phyloP scores from a whole-genome alignment of 2,329 filamentous ascomycete genomes.

The Fusarium praegraminearum region DNA sequence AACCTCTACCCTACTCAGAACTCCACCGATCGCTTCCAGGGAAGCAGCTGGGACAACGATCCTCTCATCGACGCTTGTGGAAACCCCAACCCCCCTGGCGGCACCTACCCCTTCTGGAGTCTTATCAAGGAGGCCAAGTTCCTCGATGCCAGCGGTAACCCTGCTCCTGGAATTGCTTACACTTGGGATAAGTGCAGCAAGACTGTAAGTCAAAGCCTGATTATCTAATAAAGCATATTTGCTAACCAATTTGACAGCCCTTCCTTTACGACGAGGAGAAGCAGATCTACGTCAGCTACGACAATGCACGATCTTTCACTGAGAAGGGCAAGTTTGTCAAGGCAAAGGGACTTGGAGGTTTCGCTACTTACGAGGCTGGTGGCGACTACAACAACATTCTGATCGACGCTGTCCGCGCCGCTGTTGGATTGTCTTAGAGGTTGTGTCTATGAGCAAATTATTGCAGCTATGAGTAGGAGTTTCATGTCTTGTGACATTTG shows the following conservation, averaged over 20 bases:
- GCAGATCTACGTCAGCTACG: slow-evolving; percentile 41
- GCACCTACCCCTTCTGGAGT: slow-evolving; percentile 42
- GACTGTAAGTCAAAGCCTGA: slow-evolving; percentile 23
- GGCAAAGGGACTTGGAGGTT: slow-evolving; percentile 30
- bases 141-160: slow-evolving; percentile 25
- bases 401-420: slow-evolving; percentile 32
- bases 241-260: slow-evolving; percentile 15
- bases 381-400: slow-evolving; percentile 42
- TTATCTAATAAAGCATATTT: rapidly evolving
- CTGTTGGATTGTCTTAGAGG: slow-evolving; percentile 11
- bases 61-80: slow-evolving; percentile 32
- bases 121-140: slow-evolving; percentile 38
- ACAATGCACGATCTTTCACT: slow-evolving; percentile 29
- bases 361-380: slow-evolving; percentile 38
- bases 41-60: slow-evolving; percentile 40
- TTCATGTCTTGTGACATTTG: not conserved
- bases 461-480: not conserved
- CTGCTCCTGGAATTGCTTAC: slow-evolving; percentile 28
- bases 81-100: slow-evolving; percentile 30
- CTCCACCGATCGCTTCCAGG: slow-evolving; percentile 39
- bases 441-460: too few relatives aligned
- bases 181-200: slow-evolving; percentile 37
- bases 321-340: slow-evolving; percentile 36
- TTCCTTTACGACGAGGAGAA: slow-evolving; percentile 23
- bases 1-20: slow-evolving; percentile 34